Conservation (phyloP, 441 rosid species). For the Gossypium laxum region DNA sequence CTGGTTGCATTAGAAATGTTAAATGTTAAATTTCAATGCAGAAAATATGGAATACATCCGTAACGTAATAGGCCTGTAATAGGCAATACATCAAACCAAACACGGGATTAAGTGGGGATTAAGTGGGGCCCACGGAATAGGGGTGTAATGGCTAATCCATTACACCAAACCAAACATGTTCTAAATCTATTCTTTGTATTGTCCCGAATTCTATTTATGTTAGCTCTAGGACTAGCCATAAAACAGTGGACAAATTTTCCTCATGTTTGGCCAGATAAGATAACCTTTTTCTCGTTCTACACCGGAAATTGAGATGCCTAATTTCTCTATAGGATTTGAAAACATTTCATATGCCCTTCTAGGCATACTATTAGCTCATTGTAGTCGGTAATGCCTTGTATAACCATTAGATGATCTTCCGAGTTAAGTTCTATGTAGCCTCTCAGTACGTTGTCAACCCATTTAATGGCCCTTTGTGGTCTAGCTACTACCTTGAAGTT, state of each 20-base stretch:
- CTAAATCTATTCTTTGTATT: neutral
- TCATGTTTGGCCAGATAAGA: neutral
- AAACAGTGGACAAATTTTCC: neutral
- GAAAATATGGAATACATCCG: too few species aligned
- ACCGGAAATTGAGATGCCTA: neutral
- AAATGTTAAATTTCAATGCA: neutral
- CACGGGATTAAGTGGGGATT: too few species aligned
- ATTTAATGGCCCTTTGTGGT: neutral
- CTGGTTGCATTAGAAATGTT: neutral
- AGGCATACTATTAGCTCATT: neutral
- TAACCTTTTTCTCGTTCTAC: neutral
- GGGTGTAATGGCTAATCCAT: too few species aligned
- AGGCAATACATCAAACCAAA: too few species aligned
- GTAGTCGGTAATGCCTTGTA: neutral
- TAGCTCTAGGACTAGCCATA: neutral
- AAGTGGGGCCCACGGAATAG: too few species aligned
- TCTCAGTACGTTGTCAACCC: neutral
- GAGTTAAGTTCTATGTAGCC: neutral
- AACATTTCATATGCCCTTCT: neutral
- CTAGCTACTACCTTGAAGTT: neutral
- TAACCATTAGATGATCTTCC: neutral
- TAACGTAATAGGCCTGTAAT: too few species aligned
- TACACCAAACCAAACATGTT: too few species aligned
- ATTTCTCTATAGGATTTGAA: neutral
- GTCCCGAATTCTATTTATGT: neutral